Base-by-base conservation (phyloP, 202 grass and related monocot species). In the Cymbopogon flexuosus region DNA sequence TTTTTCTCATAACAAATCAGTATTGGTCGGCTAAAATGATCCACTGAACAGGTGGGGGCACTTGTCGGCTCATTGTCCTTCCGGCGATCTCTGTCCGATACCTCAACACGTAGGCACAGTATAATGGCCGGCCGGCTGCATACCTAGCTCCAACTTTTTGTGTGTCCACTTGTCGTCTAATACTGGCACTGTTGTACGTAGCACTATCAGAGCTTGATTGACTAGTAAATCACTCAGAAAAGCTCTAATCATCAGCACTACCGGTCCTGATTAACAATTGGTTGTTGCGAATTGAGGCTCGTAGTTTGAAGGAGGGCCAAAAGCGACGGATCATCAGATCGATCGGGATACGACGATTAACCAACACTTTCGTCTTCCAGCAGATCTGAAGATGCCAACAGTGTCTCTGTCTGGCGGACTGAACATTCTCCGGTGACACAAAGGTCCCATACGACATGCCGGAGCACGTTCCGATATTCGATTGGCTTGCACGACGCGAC, bases 381-480 rank as follows among this genome's bases (percentile, higher is more conserved):
- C 40, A 56, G 59, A 54, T 73, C 42, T 64, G 79, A 73, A 75
- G 36, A 39, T 49, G 82, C 39, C 73, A 37, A 5, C 6, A 10
- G 2, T 12, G 40, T 36, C 64, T 24, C 3, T 34, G 12, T 84
- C 8, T 15, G 29, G n/a, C 24, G 63, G 62, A 14, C 29, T 77
- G 33, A 70, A 49, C 73, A 60, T 70, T 71, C 65, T 71, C 65
- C 74, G 40, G 72, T 23, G 62, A 22, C 16, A 42, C 22, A 8
- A 9, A 0, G 35, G n/a, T 14, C 59, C 42, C 75, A 72, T 29
- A 3, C 51, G 19, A 65, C 75, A 72, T n/a, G 33, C 5, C 0
- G 31, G 15, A 42, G 43, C 82, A 70, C 22, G 65, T 62, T 84
- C 39, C 52, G 9, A 64, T 68, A 72, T 78, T 78, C 56, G 19